Percentiles rank a stretch among this genome's conserved stretches.
Conservation (phyloP, 2,329 filamentous ascomycete species). For the Salinomyces thailandicus region DNA sequence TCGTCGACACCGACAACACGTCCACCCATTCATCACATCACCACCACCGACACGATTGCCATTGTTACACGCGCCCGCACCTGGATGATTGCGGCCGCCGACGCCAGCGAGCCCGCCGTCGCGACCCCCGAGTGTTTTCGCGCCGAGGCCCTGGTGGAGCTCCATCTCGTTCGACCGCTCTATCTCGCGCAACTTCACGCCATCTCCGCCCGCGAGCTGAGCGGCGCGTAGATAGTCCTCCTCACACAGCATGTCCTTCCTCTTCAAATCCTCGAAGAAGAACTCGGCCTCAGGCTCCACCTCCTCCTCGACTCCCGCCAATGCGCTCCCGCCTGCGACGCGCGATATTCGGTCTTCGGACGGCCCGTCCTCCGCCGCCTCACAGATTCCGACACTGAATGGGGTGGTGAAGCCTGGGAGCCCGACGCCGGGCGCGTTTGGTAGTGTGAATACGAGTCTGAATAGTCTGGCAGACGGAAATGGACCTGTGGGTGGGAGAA, state of each 20-base stretch:
- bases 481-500: constrained; percentile 9
- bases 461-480: constrained; percentile 18
- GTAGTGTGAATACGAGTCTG: constrained; percentile 49
- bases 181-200: too few species aligned
- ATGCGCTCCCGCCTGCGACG: constrained; percentile 42
- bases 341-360: constrained; percentile 49
- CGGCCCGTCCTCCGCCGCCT: constrained; percentile 25
- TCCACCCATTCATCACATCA: too few species aligned
- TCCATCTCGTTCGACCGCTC: too few species aligned
- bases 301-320: background rate
- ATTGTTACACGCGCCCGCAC: too few species aligned
- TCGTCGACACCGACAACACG: too few species aligned
- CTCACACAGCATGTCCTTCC: constrained; percentile 41
- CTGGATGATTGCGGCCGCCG: too few species aligned
- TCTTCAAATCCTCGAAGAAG: constrained; percentile 36
- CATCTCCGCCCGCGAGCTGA: too few species aligned
- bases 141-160: too few species aligned
- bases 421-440: constrained; percentile 61
- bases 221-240: too few species aligned
- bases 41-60: too few species aligned
- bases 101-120: too few species aligned
- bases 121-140: too few species aligned
- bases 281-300: constrained; percentile 6
- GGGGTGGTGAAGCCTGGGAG: constrained; percentile 26
- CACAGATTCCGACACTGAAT: constrained; percentile 38